Percentiles rank a stretch among this genome's conserved stretches.
Conservation (phyloP, 2,329 filamentous ascomycete species). For the Trichophyton verrucosum region DNA sequence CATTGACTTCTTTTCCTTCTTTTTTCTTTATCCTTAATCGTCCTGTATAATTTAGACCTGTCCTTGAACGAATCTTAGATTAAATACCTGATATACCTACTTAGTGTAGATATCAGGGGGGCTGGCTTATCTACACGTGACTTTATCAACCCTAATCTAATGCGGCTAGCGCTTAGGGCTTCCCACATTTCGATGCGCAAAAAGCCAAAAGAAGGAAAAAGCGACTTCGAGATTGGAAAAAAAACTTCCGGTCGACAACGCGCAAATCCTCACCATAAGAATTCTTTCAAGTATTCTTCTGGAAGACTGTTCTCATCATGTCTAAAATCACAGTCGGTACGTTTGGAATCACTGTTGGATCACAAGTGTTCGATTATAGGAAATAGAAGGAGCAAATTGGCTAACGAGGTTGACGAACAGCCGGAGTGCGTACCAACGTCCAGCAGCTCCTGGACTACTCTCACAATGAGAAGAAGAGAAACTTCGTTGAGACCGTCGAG, state of each 20-base stretch:
- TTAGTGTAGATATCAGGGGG: not conserved
- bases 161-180: constrained; percentile 7
- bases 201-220: too few relatives aligned
- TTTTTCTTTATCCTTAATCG: not conserved
- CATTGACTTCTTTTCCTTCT: not conserved
- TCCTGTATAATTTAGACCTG: too few relatives aligned
- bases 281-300: constrained; percentile 48
- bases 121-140: not conserved
- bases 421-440: constrained; percentile 93
- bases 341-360: constrained; percentile 15
- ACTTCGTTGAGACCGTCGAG: constrained; percentile 86
- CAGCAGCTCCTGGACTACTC: constrained; percentile 91
- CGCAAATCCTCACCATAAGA: constrained; percentile 63
- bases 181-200: constrained; percentile 7
- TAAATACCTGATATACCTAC: too few relatives aligned
- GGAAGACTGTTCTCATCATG: constrained; percentile 64
- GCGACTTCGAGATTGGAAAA: constrained; percentile 1
- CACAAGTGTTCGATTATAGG: too few relatives aligned
- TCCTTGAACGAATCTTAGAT: too few relatives aligned
- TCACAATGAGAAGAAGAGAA: constrained; percentile 89
- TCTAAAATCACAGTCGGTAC: constrained; percentile 48
- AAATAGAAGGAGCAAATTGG: not conserved
- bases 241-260: constrained; percentile 15
- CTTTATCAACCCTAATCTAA: constrained; percentile 7
- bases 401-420: constrained; percentile 28